Evolutionary conservation across 345 rosid genomes (phyloP), one percentile per base, ranked within the genome.

Genomic region (Gossypium rotundifolium): DNA sequence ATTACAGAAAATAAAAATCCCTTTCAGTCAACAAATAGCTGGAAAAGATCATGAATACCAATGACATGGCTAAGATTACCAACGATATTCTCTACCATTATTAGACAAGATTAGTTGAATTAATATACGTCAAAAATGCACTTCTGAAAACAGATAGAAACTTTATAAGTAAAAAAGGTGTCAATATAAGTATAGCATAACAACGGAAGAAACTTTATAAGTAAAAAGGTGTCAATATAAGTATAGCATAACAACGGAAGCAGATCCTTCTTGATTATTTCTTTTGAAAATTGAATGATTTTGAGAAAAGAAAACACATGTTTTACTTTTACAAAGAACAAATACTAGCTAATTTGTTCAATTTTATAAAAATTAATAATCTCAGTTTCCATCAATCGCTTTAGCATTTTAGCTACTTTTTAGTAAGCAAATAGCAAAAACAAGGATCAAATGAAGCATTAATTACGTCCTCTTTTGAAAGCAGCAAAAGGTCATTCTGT

Each of bases 401-500:
- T 48, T 13, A 46, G 71, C 40, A 1, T 48, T 48, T 13, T 48
- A 48, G 71, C 2, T 45, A 45, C 12, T 25, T 68, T 49, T 68
- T 8, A 22, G 48, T 22, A 38, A 33, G 5, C 25, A 52, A 38
- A 38, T 17, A 33, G 14, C 11, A 49, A 7, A 68, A 68, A 22
- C 18, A 14, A 20, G 2, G 25, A 55, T 13, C 13, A 58, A 59
- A 18, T 9, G 22, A 23, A 27, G 52, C 33, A 38, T 51, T 27
- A 38, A 40, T 74, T 82, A 94, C 99, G 93, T 90, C 80, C 81
- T 90, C 92, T 79, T 82, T 88, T 5, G 94, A 89, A 73, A 95
- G 81, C 77, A 95, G 85, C 76, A 93, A 79, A 27, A 95, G 89
- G 88, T 95, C 99, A 85, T 93, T 94, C 72, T 82, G 93, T 38